phyloP scores from a whole-genome alignment of 495 filamentous ascomycete genomes.

The Beverwykella pulmonaria region DNA sequence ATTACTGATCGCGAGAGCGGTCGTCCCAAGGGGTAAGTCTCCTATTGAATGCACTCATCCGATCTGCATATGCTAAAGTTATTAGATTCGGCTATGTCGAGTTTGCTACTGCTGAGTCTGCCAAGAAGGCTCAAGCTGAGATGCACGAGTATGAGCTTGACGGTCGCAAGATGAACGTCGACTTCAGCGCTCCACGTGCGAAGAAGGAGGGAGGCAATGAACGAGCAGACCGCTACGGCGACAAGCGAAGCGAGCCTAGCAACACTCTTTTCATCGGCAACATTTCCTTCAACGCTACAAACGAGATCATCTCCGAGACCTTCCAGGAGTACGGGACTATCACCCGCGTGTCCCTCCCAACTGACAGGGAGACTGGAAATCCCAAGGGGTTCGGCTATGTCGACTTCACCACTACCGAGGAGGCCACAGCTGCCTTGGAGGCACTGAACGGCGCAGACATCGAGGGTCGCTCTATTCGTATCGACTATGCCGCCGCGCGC shows the following conservation, averaged over 20 bases:
- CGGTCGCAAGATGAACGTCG: conserved; percentile 83
- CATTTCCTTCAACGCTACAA: conserved; percentile 79
- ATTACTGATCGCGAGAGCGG: conserved; percentile 81
- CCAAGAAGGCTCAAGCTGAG: conserved; percentile 73
- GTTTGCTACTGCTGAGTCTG: conserved; percentile 69
- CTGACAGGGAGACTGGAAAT: conserved; percentile 80
- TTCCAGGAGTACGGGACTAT: conserved; percentile 74
- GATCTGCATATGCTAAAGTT: conserved; percentile 39
- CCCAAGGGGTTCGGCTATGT: conserved; percentile 97
- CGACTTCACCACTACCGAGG: conserved; percentile 78
- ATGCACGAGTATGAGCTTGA: conserved; percentile 83
- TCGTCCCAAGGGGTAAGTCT: conserved; percentile 78
- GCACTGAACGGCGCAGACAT: conserved; percentile 68
- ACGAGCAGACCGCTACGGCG: conserved; percentile 77
- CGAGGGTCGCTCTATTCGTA: conserved; percentile 76
- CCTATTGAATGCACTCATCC: background rate
- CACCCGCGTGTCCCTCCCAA: conserved; percentile 82
- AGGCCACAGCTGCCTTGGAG: conserved; percentile 76
- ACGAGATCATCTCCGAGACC: conserved; percentile 71
- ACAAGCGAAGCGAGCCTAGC: conserved; percentile 69
- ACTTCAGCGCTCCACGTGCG: conserved; percentile 75
- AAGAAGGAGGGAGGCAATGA: conserved; percentile 55
- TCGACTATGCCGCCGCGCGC: conserved; percentile 86
- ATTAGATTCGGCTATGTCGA: conserved; percentile 93
- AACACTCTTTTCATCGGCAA: conserved; percentile 96